Evolutionary conservation across 345 rosid genomes (phyloP).

Genomic region (Cardamine occulta): DNA sequence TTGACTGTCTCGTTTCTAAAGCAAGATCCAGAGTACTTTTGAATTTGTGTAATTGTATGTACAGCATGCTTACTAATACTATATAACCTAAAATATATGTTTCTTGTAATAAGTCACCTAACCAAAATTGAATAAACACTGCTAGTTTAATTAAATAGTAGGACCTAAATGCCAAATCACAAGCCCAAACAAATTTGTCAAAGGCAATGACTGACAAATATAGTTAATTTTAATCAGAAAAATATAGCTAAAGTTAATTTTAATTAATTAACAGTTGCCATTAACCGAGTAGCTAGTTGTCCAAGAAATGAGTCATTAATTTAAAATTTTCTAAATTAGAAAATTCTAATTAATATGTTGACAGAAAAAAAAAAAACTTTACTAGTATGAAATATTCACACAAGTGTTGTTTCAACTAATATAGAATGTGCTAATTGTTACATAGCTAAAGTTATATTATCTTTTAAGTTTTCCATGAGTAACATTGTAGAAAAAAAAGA

Average conservation of each 20-base stretch:
- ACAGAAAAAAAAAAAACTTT: background rate
- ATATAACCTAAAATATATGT: background rate
- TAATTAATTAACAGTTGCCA: background rate
- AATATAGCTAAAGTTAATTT: background rate
- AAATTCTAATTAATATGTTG: background rate
- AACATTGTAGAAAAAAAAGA: no score
- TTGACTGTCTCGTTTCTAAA: background rate
- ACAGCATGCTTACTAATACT: background rate
- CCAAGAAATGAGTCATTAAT: background rate
- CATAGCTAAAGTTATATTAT: background rate
- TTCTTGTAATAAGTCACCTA: background rate
- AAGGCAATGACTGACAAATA: conserved; percentile 29
- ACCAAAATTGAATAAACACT: conserved; percentile 1
- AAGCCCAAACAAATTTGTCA: conserved; percentile 22
- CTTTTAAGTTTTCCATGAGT: no score
- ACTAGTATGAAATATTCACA: background rate
- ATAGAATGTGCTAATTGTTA: background rate
- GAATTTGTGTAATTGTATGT: background rate
- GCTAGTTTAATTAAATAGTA: background rate
- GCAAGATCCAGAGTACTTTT: background rate
- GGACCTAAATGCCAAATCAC: conserved; percentile 24
- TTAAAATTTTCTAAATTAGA: background rate
- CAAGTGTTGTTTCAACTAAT: background rate
- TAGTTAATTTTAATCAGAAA: no score
- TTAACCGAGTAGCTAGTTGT: background rate